Evolutionary conservation across 805 yeast species (phyloP), one percentile per base, ranked within the genome.

Genomic region (Kuraishia hungarica): DNA sequence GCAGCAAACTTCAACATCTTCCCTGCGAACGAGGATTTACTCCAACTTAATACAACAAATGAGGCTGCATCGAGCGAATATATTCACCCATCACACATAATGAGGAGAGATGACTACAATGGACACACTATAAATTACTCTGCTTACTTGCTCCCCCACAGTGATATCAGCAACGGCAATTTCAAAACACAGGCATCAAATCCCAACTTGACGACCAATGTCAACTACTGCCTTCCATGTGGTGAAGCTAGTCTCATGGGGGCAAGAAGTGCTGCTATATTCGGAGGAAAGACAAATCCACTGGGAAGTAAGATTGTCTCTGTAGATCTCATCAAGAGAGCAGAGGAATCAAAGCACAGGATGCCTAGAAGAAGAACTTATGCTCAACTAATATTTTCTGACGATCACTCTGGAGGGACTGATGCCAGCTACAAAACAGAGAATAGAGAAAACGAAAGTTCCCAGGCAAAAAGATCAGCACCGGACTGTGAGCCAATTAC

Each of bases 401-500:
- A 15, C n/a, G 17, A 13, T 6, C 3, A 35, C 43, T 35, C 15
- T 35, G 43, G 11, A 3, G n/a, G n/a, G 15, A 35, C 8, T 13
- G 17, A 35, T 6, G n/a, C 15, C 43, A 2, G n/a, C 43, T 17
- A 35, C n/a, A 15, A 17, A 6, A 17, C 17, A 35, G n/a, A 35
- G 17, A 35, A 35, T 17, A 15, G 4, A 15, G n/a, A 7, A 13
- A 15, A 35, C 43, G 11, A 13, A 8, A 15, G 10, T 6, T 26
- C 10, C 10, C 29, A 1, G 17, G 15, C 49, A 11, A 24, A 47
- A 7, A 50, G 52, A 13, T 21, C 29, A 26, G 8, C 29, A 26
- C 29, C 61, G 21, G 69, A 69, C 26, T 80, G 84, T 65, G 77
- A 72, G 26, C 74, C 74, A 2, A 72, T 80, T 11, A 79, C 82